A percentile compares a stretch with the other conserved stretches of the same genome.
phyloP scores from a whole-genome alignment of 805 yeast species.

The Kazachstania viticola region DNA sequence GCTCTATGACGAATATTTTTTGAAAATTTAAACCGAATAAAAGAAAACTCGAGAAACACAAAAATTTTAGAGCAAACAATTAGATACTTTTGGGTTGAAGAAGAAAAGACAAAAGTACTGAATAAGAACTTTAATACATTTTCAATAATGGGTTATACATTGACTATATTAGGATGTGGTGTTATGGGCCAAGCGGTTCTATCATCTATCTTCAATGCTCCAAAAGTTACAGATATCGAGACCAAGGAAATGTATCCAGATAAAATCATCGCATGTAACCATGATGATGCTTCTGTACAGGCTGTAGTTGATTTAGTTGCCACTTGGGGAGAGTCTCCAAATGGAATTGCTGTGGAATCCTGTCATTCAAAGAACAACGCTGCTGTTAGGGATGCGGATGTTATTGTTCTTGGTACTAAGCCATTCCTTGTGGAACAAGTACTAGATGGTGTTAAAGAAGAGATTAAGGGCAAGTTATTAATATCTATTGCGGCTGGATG shows the following conservation, averaged over 20 bases:
- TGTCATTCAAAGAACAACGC: conserved; percentile 40
- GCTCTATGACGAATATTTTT: too few relatives aligned
- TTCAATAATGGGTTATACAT: conserved; percentile 40
- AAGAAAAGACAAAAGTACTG: neutral
- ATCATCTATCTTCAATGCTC: conserved; percentile 41
- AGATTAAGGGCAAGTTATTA: conserved; percentile 44
- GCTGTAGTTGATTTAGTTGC: conserved; percentile 38
- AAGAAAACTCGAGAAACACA: too few relatives aligned
- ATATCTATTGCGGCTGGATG: conserved; percentile 89
- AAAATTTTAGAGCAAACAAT: too few relatives aligned
- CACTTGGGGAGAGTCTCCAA: conserved; percentile 30
- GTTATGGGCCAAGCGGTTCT: conserved; percentile 92
- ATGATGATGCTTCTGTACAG: conserved; percentile 31
- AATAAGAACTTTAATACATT: too few relatives aligned
- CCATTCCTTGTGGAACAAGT: conserved; percentile 68
- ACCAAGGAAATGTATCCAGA: conserved; percentile 42
- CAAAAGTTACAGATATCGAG: conserved; percentile 16
- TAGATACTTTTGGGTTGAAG: too few relatives aligned
- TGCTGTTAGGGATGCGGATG: conserved; percentile 54
- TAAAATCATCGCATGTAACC: conserved; percentile 68
- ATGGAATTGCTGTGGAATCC: conserved; percentile 40
- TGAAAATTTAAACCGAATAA: too few relatives aligned
- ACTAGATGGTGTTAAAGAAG: conserved; percentile 36
- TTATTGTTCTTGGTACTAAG: conserved; percentile 76
- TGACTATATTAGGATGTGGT: conserved; percentile 85